Base-by-base conservation (phyloP, 345 rosid genomes). In the Salix suchowensis region DNA sequence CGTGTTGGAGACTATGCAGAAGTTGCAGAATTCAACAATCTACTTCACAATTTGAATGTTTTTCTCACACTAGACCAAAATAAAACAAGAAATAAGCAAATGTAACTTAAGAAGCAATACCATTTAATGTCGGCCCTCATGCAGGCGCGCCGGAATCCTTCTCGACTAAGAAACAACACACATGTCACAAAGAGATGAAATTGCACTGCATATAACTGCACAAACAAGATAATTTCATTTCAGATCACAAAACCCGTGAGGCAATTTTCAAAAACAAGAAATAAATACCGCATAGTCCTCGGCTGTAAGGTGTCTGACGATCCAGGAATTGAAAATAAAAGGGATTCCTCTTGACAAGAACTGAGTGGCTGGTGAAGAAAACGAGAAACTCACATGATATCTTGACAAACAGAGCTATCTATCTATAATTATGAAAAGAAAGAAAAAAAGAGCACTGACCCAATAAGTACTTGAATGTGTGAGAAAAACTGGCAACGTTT, bases 111-210 rank as follows among this genome's bases (percentile, higher is more conserved):
- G 64, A 15, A 32, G 21, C 62, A 73, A 52, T 83, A 93, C 97
- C 96, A 67, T 74, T 87, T 84, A 55, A 90, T 77, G 80, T 91
- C 95, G 73, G 92, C 94, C 44, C 98, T 89, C 97, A 93, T 78
- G 85, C 96, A 89, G 40, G 93, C 94, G 21, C 98, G 92, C 7
- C 97, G 91, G 82, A 93, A 93, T 68, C 98, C 99, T 82, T 96
- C 99, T 48, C 98, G 91, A 76, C 98, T 96, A 30, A 96, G 93
- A 83, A 93, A 93, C 87, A 96, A 83, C 50, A 93, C 85, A 37
- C 97, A 89, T 19, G 98, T 92, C 74, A 93, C 96, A 80, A 96
- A 92, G 4, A 93, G 97, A 77, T 92, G 94, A 77, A 96, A 96
- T 78, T 96, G 97, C 58, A 96, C 91, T 1, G 97, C 98, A 28